Percentiles rank a stretch among this genome's conserved stretches.
Evolutionary conservation across 176 grass and related monocot genomes (phyloP).

Genomic region (Oryza nivara): DNA sequence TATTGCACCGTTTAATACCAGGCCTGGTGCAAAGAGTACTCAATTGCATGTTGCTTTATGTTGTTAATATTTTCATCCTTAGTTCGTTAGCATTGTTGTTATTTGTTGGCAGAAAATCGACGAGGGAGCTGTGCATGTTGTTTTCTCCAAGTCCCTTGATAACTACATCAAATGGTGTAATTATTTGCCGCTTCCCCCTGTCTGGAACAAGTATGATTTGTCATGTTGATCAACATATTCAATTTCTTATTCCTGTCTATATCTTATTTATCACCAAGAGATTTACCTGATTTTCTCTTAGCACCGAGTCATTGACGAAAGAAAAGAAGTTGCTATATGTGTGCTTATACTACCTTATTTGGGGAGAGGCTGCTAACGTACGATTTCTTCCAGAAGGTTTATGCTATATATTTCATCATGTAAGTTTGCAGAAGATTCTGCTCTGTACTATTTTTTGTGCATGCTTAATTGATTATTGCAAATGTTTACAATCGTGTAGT

Average conservation of each 20-base stretch:
- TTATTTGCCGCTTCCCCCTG: slow-evolving; percentile 70
- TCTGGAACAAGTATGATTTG: slow-evolving; percentile 76
- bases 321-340: slow-evolving; percentile 93
- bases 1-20: background rate
- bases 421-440: slow-evolving; percentile 57
- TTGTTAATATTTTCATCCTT: slow-evolving; percentile 29
- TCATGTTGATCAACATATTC: slow-evolving; percentile 2
- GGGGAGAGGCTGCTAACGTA: slow-evolving; percentile 94
- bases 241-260: slow-evolving; percentile 12
- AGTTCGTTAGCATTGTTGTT: slow-evolving; percentile 29
- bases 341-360: slow-evolving; percentile 93
- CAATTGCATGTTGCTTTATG: background rate
- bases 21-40: background rate
- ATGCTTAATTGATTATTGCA: background rate
- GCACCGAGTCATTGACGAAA: slow-evolving; percentile 66
- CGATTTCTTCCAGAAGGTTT: slow-evolving; percentile 91
- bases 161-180: slow-evolving; percentile 97
- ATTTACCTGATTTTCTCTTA: slow-evolving; percentile 47
- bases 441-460: slow-evolving; percentile 6
- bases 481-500: background rate
- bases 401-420: slow-evolving; percentile 97
- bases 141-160: slow-evolving; percentile 82
- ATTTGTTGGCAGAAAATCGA: slow-evolving; percentile 78
- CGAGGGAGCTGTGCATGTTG: slow-evolving; percentile 74
- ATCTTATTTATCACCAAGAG: slow-evolving; percentile 30